Base-by-base conservation (phyloP, 805 yeast genomes). In the Vanderwaltozyma yarrowii region DNA sequence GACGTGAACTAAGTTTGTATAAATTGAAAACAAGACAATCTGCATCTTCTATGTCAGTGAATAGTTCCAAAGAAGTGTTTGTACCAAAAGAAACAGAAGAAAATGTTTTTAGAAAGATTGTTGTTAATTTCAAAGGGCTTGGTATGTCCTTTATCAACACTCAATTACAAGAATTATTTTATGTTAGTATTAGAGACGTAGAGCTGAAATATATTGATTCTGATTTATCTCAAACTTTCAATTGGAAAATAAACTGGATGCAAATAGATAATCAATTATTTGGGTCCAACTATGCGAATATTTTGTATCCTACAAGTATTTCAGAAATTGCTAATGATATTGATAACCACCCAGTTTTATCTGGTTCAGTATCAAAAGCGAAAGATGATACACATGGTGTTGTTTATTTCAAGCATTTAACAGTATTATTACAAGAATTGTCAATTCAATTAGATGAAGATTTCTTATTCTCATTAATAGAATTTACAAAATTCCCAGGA, bases 401-500 rank as follows among this genome's bases (percentile, higher is more conserved):
- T 13, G 63, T 76, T 12, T 88, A 81, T 56, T 78, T 89, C 55
- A 94, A 94, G 58, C 87, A 86, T 61, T 96, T 96, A 0, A 89
- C 98, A 0, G 56, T 84, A 2, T 64, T 94, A 40, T 60, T 92
- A 35, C 98, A 92, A 61, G 96, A 89, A 53, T 73, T 92, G 73
- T 78, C 96, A 0, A 63, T 92, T 32, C 97, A 92, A 52, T 71
- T 89, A 32, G 98, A 92, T 58, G 98, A 92, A 60, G 96, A 89
- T 55, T 86, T 92, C 58, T 58, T 89, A 46, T 78, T 80, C 56
- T 86, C 94, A 0, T 54, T 88, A 33, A 57, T 88, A 31, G 95
- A 87, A 32, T 86, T 87, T 50, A 70, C 80, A 5, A 80, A 82
- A 51, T 63, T 81, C 27, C 92, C 94, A 0, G 92, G 89, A 1